Conservation (phyloP, 1,284 basidiomycete species). For the Ustilago vetiveriae region DNA sequence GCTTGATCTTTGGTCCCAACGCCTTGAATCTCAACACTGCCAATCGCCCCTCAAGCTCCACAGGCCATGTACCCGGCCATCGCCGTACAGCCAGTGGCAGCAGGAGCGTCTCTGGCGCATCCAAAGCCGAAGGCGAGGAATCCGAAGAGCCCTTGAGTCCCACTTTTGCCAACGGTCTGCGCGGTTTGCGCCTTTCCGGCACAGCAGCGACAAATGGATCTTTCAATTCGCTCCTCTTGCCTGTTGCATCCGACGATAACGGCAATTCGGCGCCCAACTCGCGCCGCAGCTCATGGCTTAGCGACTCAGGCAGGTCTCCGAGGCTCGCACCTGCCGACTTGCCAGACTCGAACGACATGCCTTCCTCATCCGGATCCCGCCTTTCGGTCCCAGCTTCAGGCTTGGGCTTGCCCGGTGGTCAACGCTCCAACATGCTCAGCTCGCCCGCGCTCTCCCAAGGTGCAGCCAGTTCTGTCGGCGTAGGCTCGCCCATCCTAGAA, state of each 20-base stretch:
- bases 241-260: conserved; percentile 15
- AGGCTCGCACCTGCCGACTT: conserved; percentile 18
- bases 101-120: conserved; percentile 36
- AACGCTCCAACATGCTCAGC: conserved; percentile 13
- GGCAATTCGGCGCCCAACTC: conserved; percentile 37
- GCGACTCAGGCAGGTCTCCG: conserved; percentile 30
- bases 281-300: conserved; percentile 45
- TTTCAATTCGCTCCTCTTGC: conserved; percentile 23
- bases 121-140: conserved; percentile 32
- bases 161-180: conserved; percentile 37
- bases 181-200: conserved; percentile 44
- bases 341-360: conserved; percentile 12
- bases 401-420: conserved; percentile 8
- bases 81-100: conserved; percentile 46
- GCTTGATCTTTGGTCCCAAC: conserved; percentile 56
- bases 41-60: conserved; percentile 9
- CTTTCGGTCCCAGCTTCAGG: conserved; percentile 24
- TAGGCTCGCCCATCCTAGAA: conserved; percentile 47
- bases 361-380: conserved; percentile 14
- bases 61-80: conserved; percentile 20
- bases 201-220: conserved; percentile 24
- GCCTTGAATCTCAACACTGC: conserved; percentile 29
- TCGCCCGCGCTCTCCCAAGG: conserved; percentile 46
- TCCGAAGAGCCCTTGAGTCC: conserved; percentile 45
- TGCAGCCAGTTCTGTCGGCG: conserved; percentile 34